Evolutionary conservation across 2,329 filamentous ascomycete species (phyloP).

Genomic region (Aspergillus thermomutatus): DNA sequence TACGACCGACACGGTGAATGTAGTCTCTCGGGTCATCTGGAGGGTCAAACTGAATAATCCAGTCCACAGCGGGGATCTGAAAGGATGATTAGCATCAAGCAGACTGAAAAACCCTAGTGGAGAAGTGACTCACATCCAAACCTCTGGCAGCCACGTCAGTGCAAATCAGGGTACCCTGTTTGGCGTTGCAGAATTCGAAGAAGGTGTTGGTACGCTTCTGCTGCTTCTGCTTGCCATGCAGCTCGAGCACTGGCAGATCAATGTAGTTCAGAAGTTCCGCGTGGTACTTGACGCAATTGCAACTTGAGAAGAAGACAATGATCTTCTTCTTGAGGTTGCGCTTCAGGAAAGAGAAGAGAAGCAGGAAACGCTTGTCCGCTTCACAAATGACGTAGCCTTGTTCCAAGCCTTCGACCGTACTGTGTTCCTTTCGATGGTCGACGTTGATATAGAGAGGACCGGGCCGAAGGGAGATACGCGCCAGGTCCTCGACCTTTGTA

Average conservation of each 20-base stretch:
- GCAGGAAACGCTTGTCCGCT: constrained; percentile 85
- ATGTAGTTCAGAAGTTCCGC: constrained; percentile 96
- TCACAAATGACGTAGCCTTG: constrained; percentile 96
- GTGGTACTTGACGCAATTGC: constrained; percentile 93
- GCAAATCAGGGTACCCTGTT: constrained; percentile 84
- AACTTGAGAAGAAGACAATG: constrained; percentile 93
- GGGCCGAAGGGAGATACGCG: constrained; percentile 84
- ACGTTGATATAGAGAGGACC: constrained; percentile 97
- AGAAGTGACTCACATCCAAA: constrained; percentile 63
- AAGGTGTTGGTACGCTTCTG: constrained; percentile 99
- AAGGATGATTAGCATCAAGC: constrained; percentile 15
- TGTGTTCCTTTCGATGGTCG: constrained; percentile 82
- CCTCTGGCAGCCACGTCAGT: constrained; percentile 95
- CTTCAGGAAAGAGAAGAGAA: constrained; percentile 93
- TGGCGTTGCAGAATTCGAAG: constrained; percentile 89
- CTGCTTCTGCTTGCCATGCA: constrained; percentile 97
- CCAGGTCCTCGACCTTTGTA: constrained; percentile 96
- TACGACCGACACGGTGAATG: constrained; percentile 94
- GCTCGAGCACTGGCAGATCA: constrained; percentile 79
- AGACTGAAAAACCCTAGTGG: neutral
- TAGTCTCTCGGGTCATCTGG: constrained; percentile 88
- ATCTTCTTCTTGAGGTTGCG: constrained; percentile 93
- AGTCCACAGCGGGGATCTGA: constrained; percentile 88
- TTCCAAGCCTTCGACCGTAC: constrained; percentile 88
- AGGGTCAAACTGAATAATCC: constrained; percentile 93